These are phyloP conservation scores for Ceratocystis cacaofunesta DNA, from an alignment of 2,329 filamentous ascomycete species.

Conservation along the genomic window DNA sequence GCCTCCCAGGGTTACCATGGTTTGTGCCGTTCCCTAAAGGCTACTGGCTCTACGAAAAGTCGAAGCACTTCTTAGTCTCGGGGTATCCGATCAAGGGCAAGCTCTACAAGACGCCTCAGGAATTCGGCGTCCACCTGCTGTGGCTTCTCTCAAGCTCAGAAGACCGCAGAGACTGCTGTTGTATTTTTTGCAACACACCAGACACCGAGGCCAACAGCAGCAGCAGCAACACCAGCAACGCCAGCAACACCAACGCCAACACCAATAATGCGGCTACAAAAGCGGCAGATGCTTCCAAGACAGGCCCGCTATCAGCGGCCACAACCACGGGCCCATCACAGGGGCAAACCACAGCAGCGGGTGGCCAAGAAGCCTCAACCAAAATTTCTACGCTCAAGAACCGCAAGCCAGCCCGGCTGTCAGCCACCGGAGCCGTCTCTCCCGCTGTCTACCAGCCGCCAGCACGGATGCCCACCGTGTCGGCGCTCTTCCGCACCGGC, in stretches of 20 bases:
- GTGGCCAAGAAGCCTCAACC: constrained; percentile 4
- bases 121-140: constrained; percentile 37
- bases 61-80: constrained; percentile 35
- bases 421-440: background rate
- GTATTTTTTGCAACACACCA: constrained; percentile 32
- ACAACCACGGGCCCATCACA: background rate
- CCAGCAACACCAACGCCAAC: constrained; percentile 20
- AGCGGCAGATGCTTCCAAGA: background rate
- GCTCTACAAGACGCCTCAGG: constrained; percentile 37
- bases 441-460: constrained; percentile 7
- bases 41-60: constrained; percentile 35
- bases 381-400: constrained; percentile 16
- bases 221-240: background rate
- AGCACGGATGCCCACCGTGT: constrained; percentile 17
- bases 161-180: constrained; percentile 36
- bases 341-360: constrained; percentile 9
- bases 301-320: constrained; percentile 14
- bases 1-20: constrained; percentile 27
- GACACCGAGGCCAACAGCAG: constrained; percentile 23
- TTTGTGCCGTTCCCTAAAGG: constrained; percentile 31
- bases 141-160: constrained; percentile 36
- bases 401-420: constrained; percentile 4
- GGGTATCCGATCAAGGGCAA: constrained; percentile 35
- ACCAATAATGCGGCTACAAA: background rate
- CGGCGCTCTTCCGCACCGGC: constrained; percentile 32